These are phyloP conservation scores for Rhizopus sp. DNA, from an alignment of 371 early-diverging fungal genomes.

Conservation along the genomic window DNA sequence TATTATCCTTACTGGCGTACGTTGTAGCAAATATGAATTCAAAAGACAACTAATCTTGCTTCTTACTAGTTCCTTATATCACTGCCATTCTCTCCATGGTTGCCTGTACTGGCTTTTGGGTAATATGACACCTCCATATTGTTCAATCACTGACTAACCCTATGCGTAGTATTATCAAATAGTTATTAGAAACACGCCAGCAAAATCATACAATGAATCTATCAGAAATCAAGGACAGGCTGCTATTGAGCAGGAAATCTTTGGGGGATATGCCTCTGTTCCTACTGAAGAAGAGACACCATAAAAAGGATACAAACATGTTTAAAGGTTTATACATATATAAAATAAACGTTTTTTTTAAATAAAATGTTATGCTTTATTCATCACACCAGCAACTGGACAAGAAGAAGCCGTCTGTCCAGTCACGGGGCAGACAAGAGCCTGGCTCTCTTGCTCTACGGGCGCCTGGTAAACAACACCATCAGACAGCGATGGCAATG, in stretches of 20 bases:
- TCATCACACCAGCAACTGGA: slow-evolving; percentile 7
- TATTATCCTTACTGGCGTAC: slow-evolving; percentile 50
- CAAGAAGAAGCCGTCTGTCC: slow-evolving; percentile 18
- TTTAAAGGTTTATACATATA: background rate
- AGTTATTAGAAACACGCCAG: slow-evolving; percentile 35
- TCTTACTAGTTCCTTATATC: slow-evolving; percentile 32
- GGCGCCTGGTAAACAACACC: slow-evolving; percentile 24
- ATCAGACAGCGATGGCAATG: background rate
- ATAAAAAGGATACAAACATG: background rate
- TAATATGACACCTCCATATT: slow-evolving; percentile 12
- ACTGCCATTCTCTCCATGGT: slow-evolving; percentile 35
- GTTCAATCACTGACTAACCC: background rate
- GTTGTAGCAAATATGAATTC: background rate
- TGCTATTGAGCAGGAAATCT: slow-evolving; percentile 40
- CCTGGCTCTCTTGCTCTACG: slow-evolving; percentile 10
- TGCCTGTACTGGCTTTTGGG: slow-evolving; percentile 38
- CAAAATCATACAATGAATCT: slow-evolving; percentile 41
- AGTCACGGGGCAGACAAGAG: slow-evolving; percentile 31
- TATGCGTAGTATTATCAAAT: slow-evolving; percentile 40
- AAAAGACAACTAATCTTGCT: background rate
- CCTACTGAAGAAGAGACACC: slow-evolving; percentile 4
- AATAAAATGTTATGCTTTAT: background rate
- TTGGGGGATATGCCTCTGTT: slow-evolving; percentile 24
- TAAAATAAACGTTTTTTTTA: background rate
- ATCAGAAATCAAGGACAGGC: slow-evolving; percentile 35